These are phyloP conservation scores for Aspergillus hiratsukae DNA, from an alignment of 2,329 filamentous ascomycete genomes.

Conservation along the genomic window DNA sequence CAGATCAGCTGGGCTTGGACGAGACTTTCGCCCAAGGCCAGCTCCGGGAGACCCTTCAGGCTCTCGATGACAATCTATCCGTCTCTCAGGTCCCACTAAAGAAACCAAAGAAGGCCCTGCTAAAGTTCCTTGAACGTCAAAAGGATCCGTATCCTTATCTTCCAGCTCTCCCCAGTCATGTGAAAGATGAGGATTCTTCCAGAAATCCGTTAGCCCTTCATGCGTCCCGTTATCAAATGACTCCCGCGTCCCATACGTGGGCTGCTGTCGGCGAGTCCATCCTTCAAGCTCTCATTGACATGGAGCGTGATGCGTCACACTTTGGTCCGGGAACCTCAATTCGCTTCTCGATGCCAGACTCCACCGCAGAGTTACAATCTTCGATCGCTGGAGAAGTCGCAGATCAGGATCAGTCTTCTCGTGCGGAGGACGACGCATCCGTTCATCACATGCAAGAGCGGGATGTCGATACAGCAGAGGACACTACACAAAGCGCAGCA, in stretches of 20 bases:
- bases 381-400: slow-evolving; percentile 13
- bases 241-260: slow-evolving; percentile 39
- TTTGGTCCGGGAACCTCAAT: slow-evolving; percentile 38
- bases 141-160: slow-evolving; percentile 51
- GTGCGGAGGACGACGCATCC: slow-evolving; percentile 4
- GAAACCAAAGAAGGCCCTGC: slow-evolving; percentile 48
- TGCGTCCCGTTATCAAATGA: slow-evolving; percentile 37
- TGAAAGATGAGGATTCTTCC: slow-evolving; percentile 25
- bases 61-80: slow-evolving; percentile 54
- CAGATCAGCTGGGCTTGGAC: slow-evolving; percentile 56
- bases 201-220: slow-evolving; percentile 34
- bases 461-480: slow-evolving; percentile 16
- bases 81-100: slow-evolving; percentile 48
- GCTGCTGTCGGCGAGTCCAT: slow-evolving; percentile 47
- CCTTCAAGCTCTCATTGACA: slow-evolving; percentile 39
- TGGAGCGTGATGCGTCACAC: slow-evolving; percentile 30
- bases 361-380: slow-evolving; percentile 19
- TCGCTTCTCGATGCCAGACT: slow-evolving; percentile 37
- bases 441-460: slow-evolving; percentile 6
- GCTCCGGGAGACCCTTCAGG: slow-evolving; percentile 45
- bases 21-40: slow-evolving; percentile 52
- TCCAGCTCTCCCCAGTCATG: slow-evolving; percentile 29
- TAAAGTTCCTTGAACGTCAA: slow-evolving; percentile 49
- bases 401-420: slow-evolving; percentile 10
- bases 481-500: slow-evolving; percentile 9